phyloP scores from a whole-genome alignment of 2,329 filamentous ascomycete species.

The Aspergillus novoparasiticus region DNA sequence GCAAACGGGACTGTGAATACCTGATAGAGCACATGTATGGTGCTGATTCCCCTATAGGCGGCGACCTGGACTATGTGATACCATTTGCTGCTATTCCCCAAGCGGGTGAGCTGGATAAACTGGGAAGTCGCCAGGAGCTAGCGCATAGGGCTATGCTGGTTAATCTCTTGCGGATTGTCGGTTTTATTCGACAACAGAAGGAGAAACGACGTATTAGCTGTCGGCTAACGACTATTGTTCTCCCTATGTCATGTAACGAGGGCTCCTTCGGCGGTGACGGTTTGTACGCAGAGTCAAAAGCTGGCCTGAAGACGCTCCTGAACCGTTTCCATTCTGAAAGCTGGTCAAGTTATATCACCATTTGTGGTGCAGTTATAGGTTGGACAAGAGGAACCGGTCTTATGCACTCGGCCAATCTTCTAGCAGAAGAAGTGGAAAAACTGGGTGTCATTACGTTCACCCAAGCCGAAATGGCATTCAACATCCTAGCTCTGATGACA shows the following conservation, averaged over 20 bases:
- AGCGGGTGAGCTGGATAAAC: slow-evolving; percentile 36
- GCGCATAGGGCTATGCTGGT: slow-evolving; percentile 34
- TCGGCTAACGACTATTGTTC: slow-evolving; percentile 42
- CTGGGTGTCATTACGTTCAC: slow-evolving; percentile 45
- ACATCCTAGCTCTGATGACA: slow-evolving; percentile 41
- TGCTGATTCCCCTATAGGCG: slow-evolving; percentile 22
- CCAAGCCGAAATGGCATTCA: slow-evolving; percentile 45
- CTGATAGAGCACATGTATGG: slow-evolving; percentile 43
- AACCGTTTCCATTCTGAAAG: slow-evolving; percentile 22
- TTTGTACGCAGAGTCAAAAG: slow-evolving; percentile 49
- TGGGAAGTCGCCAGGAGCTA: slow-evolving; percentile 27
- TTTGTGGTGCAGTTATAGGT: slow-evolving; percentile 48
- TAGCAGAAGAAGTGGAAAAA: slow-evolving; percentile 43
- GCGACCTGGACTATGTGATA: slow-evolving; percentile 44
- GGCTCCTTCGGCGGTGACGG: slow-evolving; percentile 49
- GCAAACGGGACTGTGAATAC: slow-evolving; percentile 41
- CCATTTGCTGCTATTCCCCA: slow-evolving; percentile 49
- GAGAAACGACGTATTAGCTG: slow-evolving; percentile 23
- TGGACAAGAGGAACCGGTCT: slow-evolving; percentile 50
- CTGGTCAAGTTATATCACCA: slow-evolving; percentile 35
- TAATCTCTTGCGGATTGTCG: slow-evolving; percentile 43
- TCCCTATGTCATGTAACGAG: slow-evolving; percentile 50
- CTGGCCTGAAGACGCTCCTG: slow-evolving; percentile 33
- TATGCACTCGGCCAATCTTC: slow-evolving; percentile 46
- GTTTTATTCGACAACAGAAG: slow-evolving; percentile 28